phyloP scores from a whole-genome alignment of 2,329 filamentous ascomycete genomes.

The Aspergillus costaricaensis region DNA sequence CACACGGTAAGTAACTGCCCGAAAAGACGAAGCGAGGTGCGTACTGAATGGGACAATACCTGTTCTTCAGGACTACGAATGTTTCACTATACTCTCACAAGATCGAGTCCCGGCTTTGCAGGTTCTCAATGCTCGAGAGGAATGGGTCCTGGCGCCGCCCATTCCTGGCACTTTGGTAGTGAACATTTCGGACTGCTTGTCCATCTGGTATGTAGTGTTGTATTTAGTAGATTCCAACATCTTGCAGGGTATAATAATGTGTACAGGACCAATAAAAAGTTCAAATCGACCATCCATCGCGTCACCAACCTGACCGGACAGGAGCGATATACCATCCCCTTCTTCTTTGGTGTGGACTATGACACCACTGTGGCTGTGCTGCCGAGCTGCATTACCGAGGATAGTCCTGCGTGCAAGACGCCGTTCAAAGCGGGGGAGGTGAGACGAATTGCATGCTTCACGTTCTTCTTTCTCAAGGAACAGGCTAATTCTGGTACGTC shows the following conservation, averaged over 20 bases:
- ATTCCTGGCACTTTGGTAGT: constrained; percentile 32
- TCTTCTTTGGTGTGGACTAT: constrained; percentile 47
- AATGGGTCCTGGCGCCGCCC: constrained; percentile 30
- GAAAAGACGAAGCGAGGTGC: neutral
- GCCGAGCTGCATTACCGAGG: constrained; percentile 18
- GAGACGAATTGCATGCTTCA: constrained; percentile 4
- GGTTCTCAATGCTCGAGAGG: constrained; percentile 34
- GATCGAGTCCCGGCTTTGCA: constrained; percentile 41
- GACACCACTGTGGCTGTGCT: constrained; percentile 35
- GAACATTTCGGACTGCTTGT: constrained; percentile 37
- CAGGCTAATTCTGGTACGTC: neutral
- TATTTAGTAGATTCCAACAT: neutral
- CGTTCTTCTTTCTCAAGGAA: neutral
- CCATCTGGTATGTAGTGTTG: constrained; percentile 21
- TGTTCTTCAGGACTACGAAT: constrained; percentile 37
- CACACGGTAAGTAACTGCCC: constrained; percentile 34
- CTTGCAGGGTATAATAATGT: neutral
- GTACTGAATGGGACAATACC: too few species aligned
- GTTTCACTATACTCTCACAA: constrained; percentile 46
- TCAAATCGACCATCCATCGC: constrained; percentile 44
- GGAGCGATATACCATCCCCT: constrained; percentile 44
- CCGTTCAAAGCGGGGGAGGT: constrained; percentile 27
- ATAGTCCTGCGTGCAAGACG: constrained; percentile 14
- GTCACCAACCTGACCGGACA: constrained; percentile 43
- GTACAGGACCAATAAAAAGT: constrained; percentile 40